Conservation (phyloP, 2,329 filamentous ascomycete species). For the Phyllosticta citriasiana region DNA sequence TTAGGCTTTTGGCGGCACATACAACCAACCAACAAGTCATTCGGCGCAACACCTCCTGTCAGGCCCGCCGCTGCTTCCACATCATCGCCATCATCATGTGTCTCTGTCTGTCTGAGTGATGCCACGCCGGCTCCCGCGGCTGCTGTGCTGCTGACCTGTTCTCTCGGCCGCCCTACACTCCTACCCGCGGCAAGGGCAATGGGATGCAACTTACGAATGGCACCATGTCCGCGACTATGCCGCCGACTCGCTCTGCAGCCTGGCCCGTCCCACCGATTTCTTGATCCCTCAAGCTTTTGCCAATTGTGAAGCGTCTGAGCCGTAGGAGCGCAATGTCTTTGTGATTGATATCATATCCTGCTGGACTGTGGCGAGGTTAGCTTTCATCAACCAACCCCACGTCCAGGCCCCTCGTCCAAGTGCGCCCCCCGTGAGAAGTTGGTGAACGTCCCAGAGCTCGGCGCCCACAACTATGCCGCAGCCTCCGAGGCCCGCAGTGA, state of each 20-base stretch:
- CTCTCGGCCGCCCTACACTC: slow-evolving; percentile 2
- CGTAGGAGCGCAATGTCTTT: slow-evolving; percentile 71
- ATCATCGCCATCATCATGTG: background rate
- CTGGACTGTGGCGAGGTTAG: slow-evolving; percentile 8
- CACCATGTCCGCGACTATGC: slow-evolving; percentile 57
- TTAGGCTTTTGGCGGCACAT: slow-evolving; percentile 1
- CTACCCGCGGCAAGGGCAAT: background rate
- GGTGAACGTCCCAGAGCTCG: background rate
- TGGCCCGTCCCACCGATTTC: slow-evolving; percentile 51
- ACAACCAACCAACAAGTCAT: background rate
- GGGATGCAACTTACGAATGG: slow-evolving; percentile 59
- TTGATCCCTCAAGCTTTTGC: slow-evolving; percentile 53
- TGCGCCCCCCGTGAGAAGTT: background rate
- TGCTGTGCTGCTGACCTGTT: background rate
- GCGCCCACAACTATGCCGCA: background rate
- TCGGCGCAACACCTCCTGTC: background rate
- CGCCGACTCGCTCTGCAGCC: slow-evolving; percentile 52
- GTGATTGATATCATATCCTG: slow-evolving; percentile 69
- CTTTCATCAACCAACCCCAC: background rate
- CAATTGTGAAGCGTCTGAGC: slow-evolving; percentile 68
- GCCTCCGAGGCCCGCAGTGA: background rate
- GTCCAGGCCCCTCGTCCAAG: background rate
- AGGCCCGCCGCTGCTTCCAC: slow-evolving; percentile 2
- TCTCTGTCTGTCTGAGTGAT: background rate
- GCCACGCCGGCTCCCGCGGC: background rate